phyloP scores from a whole-genome alignment of 192 early-diverging fungal genomes.

The Gaertneriomyces semiglobifer region DNA sequence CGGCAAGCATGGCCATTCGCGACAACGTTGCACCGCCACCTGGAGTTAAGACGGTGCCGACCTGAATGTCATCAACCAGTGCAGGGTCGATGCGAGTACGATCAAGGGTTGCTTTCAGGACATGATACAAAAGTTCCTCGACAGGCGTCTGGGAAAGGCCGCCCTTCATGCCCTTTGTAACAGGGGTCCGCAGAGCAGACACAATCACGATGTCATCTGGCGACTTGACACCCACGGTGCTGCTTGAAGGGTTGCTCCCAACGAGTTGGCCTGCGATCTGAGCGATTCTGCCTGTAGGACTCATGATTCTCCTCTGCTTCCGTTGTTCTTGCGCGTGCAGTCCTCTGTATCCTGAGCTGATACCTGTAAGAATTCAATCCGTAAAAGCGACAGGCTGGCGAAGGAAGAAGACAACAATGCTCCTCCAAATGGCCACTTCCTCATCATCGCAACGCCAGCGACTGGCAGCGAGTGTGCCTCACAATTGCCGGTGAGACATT shows the following conservation, averaged over 20 bases:
- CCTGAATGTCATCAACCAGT: slow-evolving; percentile 85
- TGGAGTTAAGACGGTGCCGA: slow-evolving; percentile 82
- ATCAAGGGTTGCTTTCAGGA: slow-evolving; percentile 51
- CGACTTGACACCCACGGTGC: neutral
- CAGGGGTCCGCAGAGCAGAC: slow-evolving; percentile 77
- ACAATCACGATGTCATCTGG: slow-evolving; percentile 91
- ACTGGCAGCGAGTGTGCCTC: no score
- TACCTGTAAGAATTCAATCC: no score
- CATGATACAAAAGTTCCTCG: slow-evolving; percentile 64
- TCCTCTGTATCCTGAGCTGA: no score
- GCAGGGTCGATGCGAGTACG: slow-evolving; percentile 76
- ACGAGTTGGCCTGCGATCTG: no score
- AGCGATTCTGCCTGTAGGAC: no score
- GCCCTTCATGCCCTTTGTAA: slow-evolving; percentile 82
- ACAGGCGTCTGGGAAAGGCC: slow-evolving; percentile 80
- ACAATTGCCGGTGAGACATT: no score
- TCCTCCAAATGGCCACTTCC: no score
- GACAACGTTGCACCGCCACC: slow-evolving; percentile 83
- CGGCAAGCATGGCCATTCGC: slow-evolving; percentile 83
- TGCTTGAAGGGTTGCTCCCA: neutral
- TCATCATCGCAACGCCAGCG: no score
- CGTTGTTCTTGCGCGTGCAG: no score
- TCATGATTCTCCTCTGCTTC: no score
- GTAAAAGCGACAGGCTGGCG: no score
- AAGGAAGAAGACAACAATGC: no score